Percentiles rank a stretch among this genome's conserved stretches.
Evolutionary conservation across 345 rosid genomes (phyloP).

Genomic region (Angophora floribunda): DNA sequence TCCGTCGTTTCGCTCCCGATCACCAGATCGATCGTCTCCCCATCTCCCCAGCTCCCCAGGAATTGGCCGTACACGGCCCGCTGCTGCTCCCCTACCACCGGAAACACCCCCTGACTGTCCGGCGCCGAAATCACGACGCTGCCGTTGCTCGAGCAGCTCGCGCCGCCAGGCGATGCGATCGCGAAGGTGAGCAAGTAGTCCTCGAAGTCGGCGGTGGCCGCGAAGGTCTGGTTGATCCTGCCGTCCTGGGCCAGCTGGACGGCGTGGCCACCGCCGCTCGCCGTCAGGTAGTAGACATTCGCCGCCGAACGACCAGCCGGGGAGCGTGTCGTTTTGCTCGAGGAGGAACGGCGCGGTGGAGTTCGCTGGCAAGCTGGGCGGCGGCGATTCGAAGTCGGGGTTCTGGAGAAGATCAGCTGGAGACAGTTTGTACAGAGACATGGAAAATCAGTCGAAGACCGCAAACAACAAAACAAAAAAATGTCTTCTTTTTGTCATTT

Average conservation of each 20-base stretch:
- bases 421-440: not conserved
- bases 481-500: not conserved
- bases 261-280: conserved; percentile 31
- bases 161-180: conserved; percentile 15
- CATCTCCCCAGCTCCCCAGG: conserved; percentile 36
- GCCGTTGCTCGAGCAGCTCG: conserved; percentile 25
- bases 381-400: conserved; percentile 51
- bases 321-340: conserved; percentile 31
- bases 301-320: conserved; percentile 53
- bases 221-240: conserved; percentile 45
- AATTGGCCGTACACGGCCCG: conserved; percentile 40
- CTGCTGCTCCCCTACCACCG: conserved; percentile 7
- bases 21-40: conserved; percentile 26
- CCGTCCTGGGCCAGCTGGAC: conserved; percentile 47
- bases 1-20: conserved; percentile 25
- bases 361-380: conserved; percentile 12
- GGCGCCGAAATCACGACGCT: conserved; percentile 27
- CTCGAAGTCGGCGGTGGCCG: conserved; percentile 12
- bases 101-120: conserved; percentile 22
- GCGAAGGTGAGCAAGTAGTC: conserved; percentile 38
- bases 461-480: not conserved
- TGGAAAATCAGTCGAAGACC: not conserved
- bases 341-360: conserved; percentile 8
- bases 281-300: conserved; percentile 17
- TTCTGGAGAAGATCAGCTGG: conserved; percentile 35